These are phyloP conservation scores for Lunularia cruciata DNA, from an alignment of 225 moss, liverwort and hornwort species.

Conservation along the genomic window DNA sequence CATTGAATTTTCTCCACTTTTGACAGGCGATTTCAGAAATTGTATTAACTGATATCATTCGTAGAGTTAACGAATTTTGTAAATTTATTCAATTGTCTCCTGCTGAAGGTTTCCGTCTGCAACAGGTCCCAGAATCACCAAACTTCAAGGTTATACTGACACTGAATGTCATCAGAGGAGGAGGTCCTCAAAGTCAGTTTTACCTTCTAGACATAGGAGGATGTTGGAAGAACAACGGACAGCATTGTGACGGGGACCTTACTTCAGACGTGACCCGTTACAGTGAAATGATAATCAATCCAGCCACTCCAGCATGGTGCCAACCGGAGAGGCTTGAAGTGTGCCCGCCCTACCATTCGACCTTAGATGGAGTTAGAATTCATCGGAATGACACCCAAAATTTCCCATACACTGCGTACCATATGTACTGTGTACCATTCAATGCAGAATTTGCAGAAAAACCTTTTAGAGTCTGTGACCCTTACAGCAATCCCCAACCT, in stretches of 20 bases:
- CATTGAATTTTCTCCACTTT: too few relatives aligned
- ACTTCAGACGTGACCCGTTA: constrained; percentile 85
- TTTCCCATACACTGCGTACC: constrained; percentile 80
- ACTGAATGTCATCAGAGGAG: constrained; percentile 68
- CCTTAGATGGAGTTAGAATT: constrained; percentile 49
- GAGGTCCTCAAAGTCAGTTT: constrained; percentile 80
- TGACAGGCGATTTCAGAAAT: too few relatives aligned
- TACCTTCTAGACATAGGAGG: constrained; percentile 90
- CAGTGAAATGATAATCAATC: constrained; percentile 95
- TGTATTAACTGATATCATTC: too few relatives aligned
- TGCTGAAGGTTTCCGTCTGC: background rate
- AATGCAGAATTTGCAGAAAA: constrained; percentile 59
- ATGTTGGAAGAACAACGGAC: constrained; percentile 89
- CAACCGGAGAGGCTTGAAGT: constrained; percentile 37
- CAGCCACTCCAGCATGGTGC: constrained; percentile 64
- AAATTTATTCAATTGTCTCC: too few relatives aligned
- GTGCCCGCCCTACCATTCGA: constrained; percentile 77
- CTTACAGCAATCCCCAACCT: constrained; percentile 74
- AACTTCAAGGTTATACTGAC: constrained; percentile 75
- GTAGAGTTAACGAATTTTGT: too few relatives aligned
- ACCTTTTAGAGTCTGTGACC: constrained; percentile 62
- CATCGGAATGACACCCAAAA: constrained; percentile 58
- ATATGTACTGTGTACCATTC: constrained; percentile 80
- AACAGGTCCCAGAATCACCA: constrained; percentile 77
- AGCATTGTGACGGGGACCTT: constrained; percentile 64